These are phyloP conservation scores for Rhodotorula paludigena DNA, from an alignment of 768 basidiomycete genomes.

Conservation along the genomic window DNA sequence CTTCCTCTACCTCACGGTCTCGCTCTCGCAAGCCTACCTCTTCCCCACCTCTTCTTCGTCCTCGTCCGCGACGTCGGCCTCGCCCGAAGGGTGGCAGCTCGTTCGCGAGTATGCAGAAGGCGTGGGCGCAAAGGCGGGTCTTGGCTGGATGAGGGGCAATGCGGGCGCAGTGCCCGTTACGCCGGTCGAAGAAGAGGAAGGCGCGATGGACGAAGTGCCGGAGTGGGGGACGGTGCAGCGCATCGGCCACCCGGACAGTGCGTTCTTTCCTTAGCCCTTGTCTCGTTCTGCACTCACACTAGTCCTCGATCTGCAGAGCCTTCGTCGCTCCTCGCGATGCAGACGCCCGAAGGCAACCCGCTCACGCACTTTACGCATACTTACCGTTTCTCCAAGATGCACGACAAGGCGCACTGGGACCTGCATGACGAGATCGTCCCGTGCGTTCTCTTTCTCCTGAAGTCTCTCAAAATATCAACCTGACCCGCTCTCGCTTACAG, in stretches of 20 bases:
- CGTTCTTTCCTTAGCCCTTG: not conserved
- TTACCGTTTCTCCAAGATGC: conserved; percentile 44
- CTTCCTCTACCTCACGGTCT: conserved; percentile 27
- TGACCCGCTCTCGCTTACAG: not conserved
- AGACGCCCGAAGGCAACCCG: conserved; percentile 31
- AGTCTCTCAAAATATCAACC: rapidly evolving
- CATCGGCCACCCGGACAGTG: conserved; percentile 23
- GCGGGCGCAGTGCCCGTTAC: not conserved
- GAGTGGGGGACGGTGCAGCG: conserved; percentile 32
- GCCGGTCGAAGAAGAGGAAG: not conserved
- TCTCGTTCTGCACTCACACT: not conserved
- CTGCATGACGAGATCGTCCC: conserved; percentile 42
- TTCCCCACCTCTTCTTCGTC: not conserved
- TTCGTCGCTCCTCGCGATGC: not conserved
- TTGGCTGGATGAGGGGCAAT: not conserved
- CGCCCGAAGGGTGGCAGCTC: conserved; percentile 25
- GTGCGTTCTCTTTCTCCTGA: conserved; percentile 1
- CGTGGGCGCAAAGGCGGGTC: conserved; percentile 20
- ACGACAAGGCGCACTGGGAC: conserved; percentile 40
- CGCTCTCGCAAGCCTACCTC: conserved; percentile 1
- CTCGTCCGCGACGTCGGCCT: not conserved
- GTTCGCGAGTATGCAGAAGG: conserved; percentile 28
- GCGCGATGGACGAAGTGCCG: not conserved
- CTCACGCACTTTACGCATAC: conserved; percentile 39
- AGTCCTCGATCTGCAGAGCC: not conserved